Evolutionary conservation across 345 rosid species (phyloP).

Genomic region (Aurinia saxatilis): DNA sequence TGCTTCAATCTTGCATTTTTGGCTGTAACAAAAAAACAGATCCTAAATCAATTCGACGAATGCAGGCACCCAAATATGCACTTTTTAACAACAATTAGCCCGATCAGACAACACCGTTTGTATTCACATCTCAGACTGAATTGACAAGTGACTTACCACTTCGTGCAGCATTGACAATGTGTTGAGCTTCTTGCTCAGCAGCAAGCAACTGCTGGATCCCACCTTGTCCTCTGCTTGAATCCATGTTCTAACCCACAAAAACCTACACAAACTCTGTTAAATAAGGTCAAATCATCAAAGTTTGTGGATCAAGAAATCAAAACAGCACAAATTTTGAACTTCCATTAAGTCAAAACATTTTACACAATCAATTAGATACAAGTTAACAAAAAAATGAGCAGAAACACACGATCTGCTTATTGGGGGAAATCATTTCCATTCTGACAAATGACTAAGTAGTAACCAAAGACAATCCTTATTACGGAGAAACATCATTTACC

Average conservation of each 20-base stretch:
- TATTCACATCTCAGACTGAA: too few species aligned
- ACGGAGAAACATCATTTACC: too few species aligned
- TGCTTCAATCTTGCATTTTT: constrained; percentile 80
- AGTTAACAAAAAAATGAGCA: not conserved
- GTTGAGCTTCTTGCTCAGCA: constrained; percentile 91
- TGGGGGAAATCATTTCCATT: not conserved
- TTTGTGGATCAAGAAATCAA: not conserved
- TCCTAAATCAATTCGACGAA: not conserved
- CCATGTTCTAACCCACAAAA: constrained; percentile 42
- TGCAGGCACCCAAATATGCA: not conserved
- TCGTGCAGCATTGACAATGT: constrained; percentile 70
- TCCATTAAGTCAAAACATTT: not conserved
- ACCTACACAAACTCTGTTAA: not conserved
- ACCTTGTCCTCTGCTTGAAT: constrained; percentile 58
- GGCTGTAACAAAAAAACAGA: constrained; percentile 31
- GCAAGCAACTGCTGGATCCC: constrained; percentile 90
- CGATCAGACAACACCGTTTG: not conserved
- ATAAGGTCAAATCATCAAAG: not conserved
- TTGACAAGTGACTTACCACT: constrained; percentile 28
- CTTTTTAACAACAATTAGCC: not conserved
- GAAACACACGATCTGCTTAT: not conserved
- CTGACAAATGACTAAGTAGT: not conserved
- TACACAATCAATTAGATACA: not conserved
- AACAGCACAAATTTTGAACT: not conserved
- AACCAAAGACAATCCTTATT: too few species aligned